Evolutionary conservation across 176 grass and related monocot species (phyloP), one percentile per base, ranked within the genome.

Genomic region (Phoenix roebelenii): DNA sequence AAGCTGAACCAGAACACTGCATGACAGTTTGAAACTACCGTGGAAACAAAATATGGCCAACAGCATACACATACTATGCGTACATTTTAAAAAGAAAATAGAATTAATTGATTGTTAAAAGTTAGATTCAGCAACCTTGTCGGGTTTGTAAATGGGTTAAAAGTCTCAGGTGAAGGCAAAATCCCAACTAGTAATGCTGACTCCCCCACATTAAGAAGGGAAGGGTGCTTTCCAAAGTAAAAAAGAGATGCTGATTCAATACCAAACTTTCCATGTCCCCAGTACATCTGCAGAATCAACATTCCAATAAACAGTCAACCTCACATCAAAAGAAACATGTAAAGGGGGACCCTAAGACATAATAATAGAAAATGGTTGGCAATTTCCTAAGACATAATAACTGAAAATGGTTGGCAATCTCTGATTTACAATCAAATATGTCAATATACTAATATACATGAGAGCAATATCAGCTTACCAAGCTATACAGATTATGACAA

Each of bases 241-340:
- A 60, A 60, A 32, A 60, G 58, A 29, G 58, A 60, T 32, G 58
- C 58, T 35, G 58, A 32, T 60, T 60, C 58, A 32, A 60, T 60
- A 29, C 58, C 58, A 30, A 29, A 60, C 16, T 35, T 25, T n/a
- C 58, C 58, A 35, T 60, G 26, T 60, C 58, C 58, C 58, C 58
- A 60, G 26, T 60, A 60, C 58, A 60, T 60, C 58, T 60, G 58
- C 25, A 60, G 23, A 14, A 44, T 44, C 58, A 60, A 6, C 25
- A 60, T n/a, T 7, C 26, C 17, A 30, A 17, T 17, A 18, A 29
- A 28, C n/a, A 16, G 18, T 56, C 12, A 60, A 60, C 17, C 29
- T 18, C 23, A 60, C n/a, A 60, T 30, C 17, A 32, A 60, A 35
- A 60, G 18, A 55, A 56, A 20, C 18, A 56, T 20, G 18, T 3